phyloP scores from a whole-genome alignment of 768 basidiomycete species.

The Rhodotorula kratochvilovae region DNA sequence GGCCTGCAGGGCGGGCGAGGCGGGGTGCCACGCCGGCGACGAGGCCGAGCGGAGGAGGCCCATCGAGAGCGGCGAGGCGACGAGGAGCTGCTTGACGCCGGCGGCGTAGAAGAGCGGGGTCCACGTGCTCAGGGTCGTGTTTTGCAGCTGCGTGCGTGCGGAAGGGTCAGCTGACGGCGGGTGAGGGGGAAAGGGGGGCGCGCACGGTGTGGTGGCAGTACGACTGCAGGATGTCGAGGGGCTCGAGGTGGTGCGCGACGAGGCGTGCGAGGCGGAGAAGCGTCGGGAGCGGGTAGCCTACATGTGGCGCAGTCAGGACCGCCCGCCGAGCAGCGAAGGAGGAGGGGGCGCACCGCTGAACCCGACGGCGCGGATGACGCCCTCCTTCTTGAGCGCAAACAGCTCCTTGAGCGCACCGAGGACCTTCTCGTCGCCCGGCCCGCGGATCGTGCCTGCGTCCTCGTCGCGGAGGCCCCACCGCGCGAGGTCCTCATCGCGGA shows the following conservation, averaged over 20 bases:
- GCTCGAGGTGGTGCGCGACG: conserved; percentile 59
- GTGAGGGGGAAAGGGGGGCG: too few relatives aligned
- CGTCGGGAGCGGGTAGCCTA: conserved; percentile 75
- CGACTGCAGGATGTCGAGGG: conserved; percentile 72
- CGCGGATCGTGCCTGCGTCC: conserved; percentile 58
- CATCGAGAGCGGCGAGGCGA: conserved; percentile 82
- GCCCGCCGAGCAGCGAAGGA: too few relatives aligned
- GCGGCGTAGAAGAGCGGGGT: conserved; percentile 61
- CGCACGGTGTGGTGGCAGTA: conserved; percentile 66
- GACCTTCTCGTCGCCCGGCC: conserved; percentile 67
- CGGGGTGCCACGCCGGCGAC: conserved; percentile 72
- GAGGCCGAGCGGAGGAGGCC: conserved; percentile 60
- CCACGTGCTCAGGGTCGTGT: conserved; percentile 36
- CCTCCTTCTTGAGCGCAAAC: conserved; percentile 65
- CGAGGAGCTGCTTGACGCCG: conserved; percentile 62
- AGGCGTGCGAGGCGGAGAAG: conserved; percentile 77
- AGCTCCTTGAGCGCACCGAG: conserved; percentile 66
- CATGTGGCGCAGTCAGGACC: conserved; percentile 50
- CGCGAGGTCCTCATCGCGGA: conserved; percentile 51
- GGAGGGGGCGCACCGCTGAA: conserved; percentile 67
- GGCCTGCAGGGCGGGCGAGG: conserved; percentile 54
- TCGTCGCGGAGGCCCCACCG: conserved; percentile 64
- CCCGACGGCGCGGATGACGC: conserved; percentile 67
- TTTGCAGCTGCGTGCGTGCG: conserved; percentile 27
- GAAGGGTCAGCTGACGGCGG: too few relatives aligned